Evolutionary conservation across 2,329 filamentous ascomycete genomes (phyloP).

Genomic region (Calonectria pseudoturangicola): DNA sequence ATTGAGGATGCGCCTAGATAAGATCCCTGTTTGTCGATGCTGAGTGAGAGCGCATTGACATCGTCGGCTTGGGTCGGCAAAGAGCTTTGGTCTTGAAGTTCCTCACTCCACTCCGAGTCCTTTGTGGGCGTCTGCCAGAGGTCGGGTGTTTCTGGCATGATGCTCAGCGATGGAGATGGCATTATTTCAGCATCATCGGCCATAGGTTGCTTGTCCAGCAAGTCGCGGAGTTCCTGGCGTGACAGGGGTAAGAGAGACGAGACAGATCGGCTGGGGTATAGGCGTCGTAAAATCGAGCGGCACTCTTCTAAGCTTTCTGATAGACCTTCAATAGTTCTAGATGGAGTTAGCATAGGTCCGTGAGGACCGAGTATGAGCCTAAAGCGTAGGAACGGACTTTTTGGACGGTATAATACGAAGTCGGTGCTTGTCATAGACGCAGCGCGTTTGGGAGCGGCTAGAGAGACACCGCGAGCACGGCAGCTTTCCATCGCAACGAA

Average conservation of each 20-base stretch:
- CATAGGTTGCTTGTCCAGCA: not conserved
- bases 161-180: conserved; percentile 14
- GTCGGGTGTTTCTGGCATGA: not conserved
- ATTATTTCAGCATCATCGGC: not conserved
- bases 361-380: not conserved
- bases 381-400: conserved; percentile 19
- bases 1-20: conserved; percentile 85
- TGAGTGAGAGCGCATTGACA: conserved; percentile 74
- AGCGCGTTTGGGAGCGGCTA: conserved; percentile 24
- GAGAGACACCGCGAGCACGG: conserved; percentile 29
- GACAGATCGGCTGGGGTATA: conserved; percentile 19
- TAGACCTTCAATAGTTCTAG: conserved; percentile 18
- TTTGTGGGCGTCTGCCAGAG: conserved; percentile 26
- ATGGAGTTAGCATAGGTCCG: not conserved
- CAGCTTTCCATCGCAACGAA: conserved; percentile 34
- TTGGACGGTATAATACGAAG: conserved; percentile 29
- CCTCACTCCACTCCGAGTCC: conserved; percentile 33
- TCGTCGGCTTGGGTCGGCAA: conserved; percentile 40
- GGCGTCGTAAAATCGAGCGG: conserved; percentile 18
- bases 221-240: conserved; percentile 6
- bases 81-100: conserved; percentile 12
- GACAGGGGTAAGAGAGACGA: conserved; percentile 29
- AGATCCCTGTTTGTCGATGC: conserved; percentile 74
- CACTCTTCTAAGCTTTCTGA: conserved; percentile 28
- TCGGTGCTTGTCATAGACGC: conserved; percentile 32